These are phyloP conservation scores for Darksidea phi DNA, from an alignment of 495 filamentous ascomycete genomes.

Conservation along the genomic window DNA sequence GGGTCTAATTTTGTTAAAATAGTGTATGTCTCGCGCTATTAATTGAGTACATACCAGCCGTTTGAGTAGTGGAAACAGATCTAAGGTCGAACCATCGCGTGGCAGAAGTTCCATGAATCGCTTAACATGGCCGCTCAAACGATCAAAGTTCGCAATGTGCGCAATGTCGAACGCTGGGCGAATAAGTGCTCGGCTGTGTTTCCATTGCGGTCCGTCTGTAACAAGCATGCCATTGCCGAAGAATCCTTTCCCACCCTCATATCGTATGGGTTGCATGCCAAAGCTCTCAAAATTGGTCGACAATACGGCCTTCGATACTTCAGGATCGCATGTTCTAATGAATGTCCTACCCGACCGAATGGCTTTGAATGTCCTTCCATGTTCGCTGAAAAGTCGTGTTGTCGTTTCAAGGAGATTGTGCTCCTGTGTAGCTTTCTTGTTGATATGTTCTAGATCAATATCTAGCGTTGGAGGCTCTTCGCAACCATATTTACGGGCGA, in stretches of 20 bases:
- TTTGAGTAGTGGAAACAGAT: slow-evolving; percentile 73
- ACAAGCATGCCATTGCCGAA: slow-evolving; percentile 44
- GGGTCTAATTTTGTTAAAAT: no score
- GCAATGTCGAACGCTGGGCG: slow-evolving; percentile 80
- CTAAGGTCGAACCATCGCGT: slow-evolving; percentile 48
- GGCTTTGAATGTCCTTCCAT: slow-evolving; percentile 5
- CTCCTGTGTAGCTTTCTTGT: background rate
- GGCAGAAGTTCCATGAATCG: slow-evolving; percentile 33
- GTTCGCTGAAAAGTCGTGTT: background rate
- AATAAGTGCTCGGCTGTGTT: slow-evolving; percentile 68
- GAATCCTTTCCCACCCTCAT: slow-evolving; percentile 30
- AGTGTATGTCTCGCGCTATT: no score
- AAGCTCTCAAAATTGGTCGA: slow-evolving; percentile 76
- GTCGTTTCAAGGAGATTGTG: background rate
- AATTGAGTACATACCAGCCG: slow-evolving; percentile 48
- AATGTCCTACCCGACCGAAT: background rate
- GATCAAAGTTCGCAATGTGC: slow-evolving; percentile 73
- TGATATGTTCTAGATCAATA: no score
- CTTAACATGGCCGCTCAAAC: slow-evolving; percentile 68
- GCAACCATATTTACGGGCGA: no score
- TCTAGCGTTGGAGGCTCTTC: no score
- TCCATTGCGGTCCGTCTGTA: slow-evolving; percentile 76
- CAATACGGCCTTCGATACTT: slow-evolving; percentile 82
- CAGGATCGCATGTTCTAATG: slow-evolving; percentile 59
- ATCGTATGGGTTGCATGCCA: slow-evolving; percentile 43